Percentiles rank a stretch among this genome's conserved stretches.
These are phyloP conservation scores for Zizania palustris DNA, from an alignment of 202 grass and related monocot species.

Conservation along the genomic window DNA sequence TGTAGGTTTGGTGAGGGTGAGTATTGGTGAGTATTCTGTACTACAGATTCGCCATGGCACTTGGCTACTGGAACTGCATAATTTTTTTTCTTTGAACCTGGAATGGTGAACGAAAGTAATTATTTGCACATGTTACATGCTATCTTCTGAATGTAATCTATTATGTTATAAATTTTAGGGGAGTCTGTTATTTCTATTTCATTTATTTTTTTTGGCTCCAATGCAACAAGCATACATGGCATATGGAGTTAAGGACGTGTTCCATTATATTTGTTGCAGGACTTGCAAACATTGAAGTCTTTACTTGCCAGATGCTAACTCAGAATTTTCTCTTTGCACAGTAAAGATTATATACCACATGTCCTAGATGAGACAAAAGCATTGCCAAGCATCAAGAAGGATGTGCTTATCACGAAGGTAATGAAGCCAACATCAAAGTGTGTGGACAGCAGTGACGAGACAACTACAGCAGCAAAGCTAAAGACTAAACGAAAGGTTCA, in stretches of 20 bases:
- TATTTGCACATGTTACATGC: no score
- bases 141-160: background rate
- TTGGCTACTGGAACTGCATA: no score
- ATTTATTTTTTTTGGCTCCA: background rate
- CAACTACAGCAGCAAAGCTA: slow-evolving; percentile 21
- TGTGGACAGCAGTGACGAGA: slow-evolving; percentile 35
- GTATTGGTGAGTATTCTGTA: no score
- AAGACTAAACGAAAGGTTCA: slow-evolving; percentile 14
- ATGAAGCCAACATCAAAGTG: slow-evolving; percentile 13
- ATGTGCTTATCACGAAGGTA: slow-evolving; percentile 52
- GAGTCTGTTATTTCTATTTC: background rate
- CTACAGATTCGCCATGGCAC: no score
- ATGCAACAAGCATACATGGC: background rate
- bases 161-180: slow-evolving; percentile 7
- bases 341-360: slow-evolving; percentile 42
- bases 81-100: no score
- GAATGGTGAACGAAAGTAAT: no score
- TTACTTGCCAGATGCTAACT: slow-evolving; percentile 32
- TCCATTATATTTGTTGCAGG: slow-evolving; percentile 10
- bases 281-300: background rate
- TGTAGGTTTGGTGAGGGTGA: no score
- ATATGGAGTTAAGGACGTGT: background rate
- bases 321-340: slow-evolving; percentile 53
- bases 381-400: slow-evolving; percentile 45
- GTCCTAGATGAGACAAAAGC: slow-evolving; percentile 37